Evolutionary conservation across 768 basidiomycete genomes (phyloP).

Genomic region (Porphyrellus cyaneotinctus): DNA sequence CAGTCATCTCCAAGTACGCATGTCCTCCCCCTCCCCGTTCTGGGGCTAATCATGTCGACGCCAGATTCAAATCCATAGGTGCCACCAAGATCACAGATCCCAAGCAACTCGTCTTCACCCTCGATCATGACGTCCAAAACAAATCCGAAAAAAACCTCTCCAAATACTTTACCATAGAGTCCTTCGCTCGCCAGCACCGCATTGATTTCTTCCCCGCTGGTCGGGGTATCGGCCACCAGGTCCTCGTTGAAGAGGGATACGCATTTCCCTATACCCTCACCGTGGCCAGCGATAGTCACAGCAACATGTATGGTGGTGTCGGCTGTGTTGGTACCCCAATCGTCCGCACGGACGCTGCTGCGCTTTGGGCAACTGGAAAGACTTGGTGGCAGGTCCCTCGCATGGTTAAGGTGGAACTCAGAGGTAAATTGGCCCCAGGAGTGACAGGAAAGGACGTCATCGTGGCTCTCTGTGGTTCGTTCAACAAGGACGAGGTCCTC

Average conservation of each 20-base stretch:
- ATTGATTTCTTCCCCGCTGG: conserved; percentile 98
- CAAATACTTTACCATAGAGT: conserved; percentile 91
- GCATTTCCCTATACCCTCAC: conserved; percentile 95
- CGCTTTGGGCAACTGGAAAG: conserved; percentile 95
- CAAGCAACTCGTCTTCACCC: conserved; percentile 87
- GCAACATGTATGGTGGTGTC: conserved; percentile 99
- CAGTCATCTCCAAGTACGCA: conserved; percentile 91
- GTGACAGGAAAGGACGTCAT: conserved; percentile 99
- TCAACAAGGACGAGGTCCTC: conserved; percentile 94
- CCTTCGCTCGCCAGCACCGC: conserved; percentile 77
- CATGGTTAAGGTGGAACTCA: conserved; percentile 91
- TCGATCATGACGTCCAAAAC: conserved; percentile 99
- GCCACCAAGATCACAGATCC: conserved; percentile 80
- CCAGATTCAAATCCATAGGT: conserved; percentile 91
- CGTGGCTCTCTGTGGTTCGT: conserved; percentile 91
- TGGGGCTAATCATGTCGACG: background rate
- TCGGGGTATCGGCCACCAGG: conserved; percentile 95
- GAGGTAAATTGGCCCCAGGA: conserved; percentile 75
- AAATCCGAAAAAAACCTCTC: conserved; percentile 82
- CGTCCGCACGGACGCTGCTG: conserved; percentile 92
- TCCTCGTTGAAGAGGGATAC: conserved; percentile 97
- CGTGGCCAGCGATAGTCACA: conserved; percentile 94
- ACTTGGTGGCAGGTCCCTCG: conserved; percentile 99
- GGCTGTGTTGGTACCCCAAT: conserved; percentile 97
- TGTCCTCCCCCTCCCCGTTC: background rate